Base-by-base conservation (phyloP, 2,329 filamentous ascomycete species). In the Cercospora zeina region DNA sequence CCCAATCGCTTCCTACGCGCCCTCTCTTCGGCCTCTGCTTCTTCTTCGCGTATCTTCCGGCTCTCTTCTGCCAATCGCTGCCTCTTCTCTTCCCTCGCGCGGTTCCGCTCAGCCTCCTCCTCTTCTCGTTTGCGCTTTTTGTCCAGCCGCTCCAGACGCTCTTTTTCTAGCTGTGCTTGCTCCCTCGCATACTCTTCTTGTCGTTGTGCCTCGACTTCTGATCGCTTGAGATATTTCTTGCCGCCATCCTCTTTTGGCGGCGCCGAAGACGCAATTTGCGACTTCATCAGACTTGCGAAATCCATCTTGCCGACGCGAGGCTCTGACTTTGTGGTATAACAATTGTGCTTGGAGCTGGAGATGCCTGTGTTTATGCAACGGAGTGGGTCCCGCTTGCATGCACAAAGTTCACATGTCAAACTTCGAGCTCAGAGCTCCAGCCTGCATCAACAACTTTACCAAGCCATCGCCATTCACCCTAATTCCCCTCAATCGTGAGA, bases 71-170 rank as follows among this genome's bases (percentile, higher is more conserved):
- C 93, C 3, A 99, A 81, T 64, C 83, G 83, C 63, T 85, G 84
- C 58, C 89, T 87, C 81, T 97, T 97, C 72, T 95, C 91, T 66
- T 96, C 90, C 13, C 92, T 85, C 30, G 81, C 80, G 11, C 81
- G 84, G 67, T 85, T 85, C 67, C 89, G 87, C 24, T 86, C 84
- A 1, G 87, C 87, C 61, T 90, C 89, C 27, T 96, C 93, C 36
- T 96, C 93, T 58, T 97, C 93, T 24, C 87, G 85, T 76, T 96
- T 95, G 69, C 93, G 90, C 79, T 97, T 97, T 69, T 89, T 87
- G 1, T 85, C 83, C 0, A 85, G 80, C 66, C 87, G 87, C 64
- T 88, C 85, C 62, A 86, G 81, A 30, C 90, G 89, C 71, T 90
- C 87, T 39, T 81, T 82, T 69, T 92, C 89, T 57, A 91, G 80